phyloP scores from a whole-genome alignment of 1,284 basidiomycete species.

The Wolfiporia cocos region DNA sequence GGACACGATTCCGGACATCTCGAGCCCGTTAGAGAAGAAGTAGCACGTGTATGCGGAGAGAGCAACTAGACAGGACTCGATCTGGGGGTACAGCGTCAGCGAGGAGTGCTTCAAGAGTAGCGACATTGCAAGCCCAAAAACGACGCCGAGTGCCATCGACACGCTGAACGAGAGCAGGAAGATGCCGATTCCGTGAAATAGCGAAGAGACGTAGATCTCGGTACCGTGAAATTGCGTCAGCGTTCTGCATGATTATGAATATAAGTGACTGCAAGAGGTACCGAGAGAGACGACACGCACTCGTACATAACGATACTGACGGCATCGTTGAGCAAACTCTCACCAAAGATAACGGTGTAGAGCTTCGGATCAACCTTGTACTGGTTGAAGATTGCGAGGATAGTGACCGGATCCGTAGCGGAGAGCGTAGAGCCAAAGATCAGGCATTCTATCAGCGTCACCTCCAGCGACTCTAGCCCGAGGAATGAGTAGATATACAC shows the following conservation, averaged over 20 bases:
- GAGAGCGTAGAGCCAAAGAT: constrained; percentile 96
- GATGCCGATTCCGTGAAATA: constrained; percentile 94
- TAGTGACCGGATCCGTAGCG: constrained; percentile 97
- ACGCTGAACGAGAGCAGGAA: constrained; percentile 94
- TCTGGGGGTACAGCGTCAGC: constrained; percentile 80
- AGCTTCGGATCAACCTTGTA: constrained; percentile 99
- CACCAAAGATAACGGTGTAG: constrained; percentile 97
- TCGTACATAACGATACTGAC: constrained; percentile 99
- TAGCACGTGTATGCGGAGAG: constrained; percentile 96
- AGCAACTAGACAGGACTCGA: constrained; percentile 92
- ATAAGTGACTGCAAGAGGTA: constrained; percentile 1
- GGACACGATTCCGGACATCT: constrained; percentile 97
- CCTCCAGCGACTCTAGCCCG: constrained; percentile 79
- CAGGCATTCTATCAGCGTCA: constrained; percentile 87
- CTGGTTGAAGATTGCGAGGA: constrained; percentile 97
- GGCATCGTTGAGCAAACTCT: constrained; percentile 96
- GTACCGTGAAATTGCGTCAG: constrained; percentile 89
- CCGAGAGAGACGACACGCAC: constrained; percentile 55
- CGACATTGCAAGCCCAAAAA: constrained; percentile 87
- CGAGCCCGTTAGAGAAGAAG: constrained; percentile 95
- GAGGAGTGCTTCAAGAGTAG: constrained; percentile 95
- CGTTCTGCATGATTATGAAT: constrained; percentile 49
- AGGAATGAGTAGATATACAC: constrained; percentile 94
- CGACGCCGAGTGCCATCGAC: constrained; percentile 90
- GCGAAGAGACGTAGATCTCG: constrained; percentile 81